Base-by-base conservation (phyloP, 169 alveolate genomes). In the Eimeria zaria region DNA sequence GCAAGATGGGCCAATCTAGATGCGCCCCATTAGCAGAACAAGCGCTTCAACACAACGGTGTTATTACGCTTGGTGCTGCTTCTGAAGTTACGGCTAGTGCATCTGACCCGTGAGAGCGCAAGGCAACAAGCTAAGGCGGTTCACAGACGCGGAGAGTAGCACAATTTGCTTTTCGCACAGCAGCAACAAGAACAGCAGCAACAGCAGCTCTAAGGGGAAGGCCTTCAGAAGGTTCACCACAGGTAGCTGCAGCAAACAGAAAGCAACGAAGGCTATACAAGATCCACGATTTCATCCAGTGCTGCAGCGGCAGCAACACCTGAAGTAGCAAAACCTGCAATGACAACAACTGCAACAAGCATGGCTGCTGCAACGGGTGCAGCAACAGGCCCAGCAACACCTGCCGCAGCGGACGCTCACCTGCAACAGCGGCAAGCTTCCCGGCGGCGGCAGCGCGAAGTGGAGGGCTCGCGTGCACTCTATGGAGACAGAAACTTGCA, bases 51-150 rank as follows among this genome's bases (percentile, higher is more conserved):
- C 55, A 39, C 53, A 12, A 16, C 83, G 20, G 12, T 16, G 36
- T 20, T 73, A 4, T 53, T 73, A 36, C 83, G 12, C 30, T 18
- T 39, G 55, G 33, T 73, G 83, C 33, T 51, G 41, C 67, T 51
- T 64, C 44, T 46, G 67, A 16, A 30, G 76, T 36, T 55, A 83
- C 18, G 33, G 22, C 33, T 83, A 27, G n/a, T 60, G 67, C 73
- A 51, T 74, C 91, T 83, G 39, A 83, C 91, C 91, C n/a, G 91
- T 83, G 76, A 83, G 76, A 36, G 74, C 74, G 76, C 91, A 83
- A 36, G 91, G 91, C 24, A 83, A 58, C 74, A 83, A 76, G 91
- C 91, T 55, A 20, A 83, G 91, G 62, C 91, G 71, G 76, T 83
- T 83, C 55, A 83, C 76, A 83, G 91, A 83, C 22, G 91, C 55